Evolutionary conservation across 1,139 yeast species (phyloP), one percentile per base, ranked within the genome.

Genomic region (Nakaseomyces glabratus): DNA sequence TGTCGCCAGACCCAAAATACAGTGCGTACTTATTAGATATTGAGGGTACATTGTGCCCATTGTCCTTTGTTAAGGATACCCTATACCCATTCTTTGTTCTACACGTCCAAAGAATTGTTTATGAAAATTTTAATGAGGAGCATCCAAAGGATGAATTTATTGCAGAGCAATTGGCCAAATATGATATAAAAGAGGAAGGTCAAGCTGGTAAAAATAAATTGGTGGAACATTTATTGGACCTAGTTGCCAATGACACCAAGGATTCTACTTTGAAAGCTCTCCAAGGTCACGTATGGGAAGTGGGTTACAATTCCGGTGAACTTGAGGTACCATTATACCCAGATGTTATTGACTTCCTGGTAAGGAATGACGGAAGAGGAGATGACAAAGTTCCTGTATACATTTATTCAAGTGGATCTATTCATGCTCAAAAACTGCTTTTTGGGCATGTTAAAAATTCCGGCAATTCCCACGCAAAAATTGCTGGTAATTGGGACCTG

Each of bases 21-120:
- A 20, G 20, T 8, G 32, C 40, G 6, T 26, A 36, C 3, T 14
- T 44, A 9, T 62, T 84, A 8, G 96, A 85, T 48, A 84, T 85
- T 18, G 96, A 88, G 54, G 97, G 97, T 13, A 86, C 96, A 0
- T 74, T 88, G 15, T 86, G 96, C 53, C 88, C 95, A 3, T 85
- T 86, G 21, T 69, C 86, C 1, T 86, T 85, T 51, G 97, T 86
- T 25, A 81, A 82, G 50, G 88, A 82, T 24, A 64, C 62, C 3
- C 62, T 86, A 28, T 80, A 73, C 48, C 73, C 75, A 2, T 62
- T 57, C 38, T 70, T 69, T 42, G 45, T 66, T 6, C 30, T 43
- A 4, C 49, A 63, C 32, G 42, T 66, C 6, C 41, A 43, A 13
- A 34, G 35, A n/a, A 18, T 48, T 19, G 36, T 39, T 18, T 20